Percentiles rank a stretch among this genome's conserved stretches.
phyloP scores from a whole-genome alignment of 192 early-diverging fungal genomes.

The Podila horticola region DNA sequence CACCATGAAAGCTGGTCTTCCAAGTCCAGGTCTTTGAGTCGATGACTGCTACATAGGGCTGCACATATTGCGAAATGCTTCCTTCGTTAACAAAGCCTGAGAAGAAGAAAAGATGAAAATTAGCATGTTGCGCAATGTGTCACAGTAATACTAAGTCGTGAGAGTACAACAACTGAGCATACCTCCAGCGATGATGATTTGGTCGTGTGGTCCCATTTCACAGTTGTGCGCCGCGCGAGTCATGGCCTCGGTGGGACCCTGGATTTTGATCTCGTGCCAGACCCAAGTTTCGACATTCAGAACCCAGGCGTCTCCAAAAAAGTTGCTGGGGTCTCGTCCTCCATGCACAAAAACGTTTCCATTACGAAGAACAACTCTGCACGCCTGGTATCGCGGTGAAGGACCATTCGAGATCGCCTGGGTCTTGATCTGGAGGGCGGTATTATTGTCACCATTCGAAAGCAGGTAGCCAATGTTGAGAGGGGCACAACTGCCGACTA shows the following conservation, averaged over 20 bases:
- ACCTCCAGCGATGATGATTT: constrained; percentile 46
- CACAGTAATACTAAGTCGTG: background rate
- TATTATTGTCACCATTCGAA: background rate
- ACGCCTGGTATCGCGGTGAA: constrained; percentile 11
- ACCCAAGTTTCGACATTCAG: constrained; percentile 15
- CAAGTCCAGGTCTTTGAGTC: constrained; percentile 29
- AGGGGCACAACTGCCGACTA: background rate
- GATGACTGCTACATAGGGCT: constrained; percentile 30
- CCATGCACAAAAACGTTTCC: constrained; percentile 45
- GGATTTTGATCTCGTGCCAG: constrained; percentile 12
- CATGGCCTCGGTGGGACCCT: constrained; percentile 12
- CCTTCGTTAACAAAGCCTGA: background rate
- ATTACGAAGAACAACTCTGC: constrained; percentile 17
- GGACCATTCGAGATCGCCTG: constrained; percentile 3
- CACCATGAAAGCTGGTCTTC: constrained; percentile 17
- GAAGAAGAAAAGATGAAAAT: background rate
- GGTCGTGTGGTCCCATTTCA: constrained; percentile 37
- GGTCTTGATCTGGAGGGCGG: background rate
- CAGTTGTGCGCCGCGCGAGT: constrained; percentile 36
- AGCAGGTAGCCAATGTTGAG: background rate
- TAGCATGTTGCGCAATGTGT: too few relatives aligned
- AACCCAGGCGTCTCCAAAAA: constrained; percentile 37
- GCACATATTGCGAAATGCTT: background rate
- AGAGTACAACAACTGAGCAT: background rate
- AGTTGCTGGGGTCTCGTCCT: background rate